These are phyloP conservation scores for Trichopus zeylanicus DNA, from an alignment of 116 monocot species.

Conservation along the genomic window DNA sequence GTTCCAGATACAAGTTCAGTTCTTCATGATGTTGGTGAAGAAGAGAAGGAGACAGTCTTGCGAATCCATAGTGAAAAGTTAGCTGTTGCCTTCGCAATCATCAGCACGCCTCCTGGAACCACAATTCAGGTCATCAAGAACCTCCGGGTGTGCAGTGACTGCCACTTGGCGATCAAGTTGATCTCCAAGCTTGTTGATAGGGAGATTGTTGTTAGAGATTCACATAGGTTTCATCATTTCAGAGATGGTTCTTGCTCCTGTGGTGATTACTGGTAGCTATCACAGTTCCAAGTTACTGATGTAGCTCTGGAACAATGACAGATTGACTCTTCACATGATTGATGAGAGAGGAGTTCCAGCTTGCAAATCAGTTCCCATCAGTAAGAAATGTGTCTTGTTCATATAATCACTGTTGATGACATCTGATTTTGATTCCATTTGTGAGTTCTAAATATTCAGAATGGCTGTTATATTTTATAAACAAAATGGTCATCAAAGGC, in stretches of 20 bases:
- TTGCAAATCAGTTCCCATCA: too few relatives aligned
- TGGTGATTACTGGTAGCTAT: slow-evolving; percentile 64
- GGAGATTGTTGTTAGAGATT: slow-evolving; percentile 78
- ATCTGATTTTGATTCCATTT: too few relatives aligned
- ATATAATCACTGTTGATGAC: too few relatives aligned
- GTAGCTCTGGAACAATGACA: neutral
- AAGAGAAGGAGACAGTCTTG: slow-evolving; percentile 69
- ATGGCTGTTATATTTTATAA: too few relatives aligned
- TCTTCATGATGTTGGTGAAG: slow-evolving; percentile 74
- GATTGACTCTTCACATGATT: neutral
- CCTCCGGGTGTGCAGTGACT: slow-evolving; percentile 72
- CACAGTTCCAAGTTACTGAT: too few relatives aligned
- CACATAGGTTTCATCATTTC: slow-evolving; percentile 77
- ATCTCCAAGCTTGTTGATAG: slow-evolving; percentile 49
- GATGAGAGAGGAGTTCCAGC: neutral
- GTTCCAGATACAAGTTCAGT: slow-evolving; percentile 71
- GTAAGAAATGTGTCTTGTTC: too few relatives aligned
- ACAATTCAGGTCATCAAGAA: slow-evolving; percentile 71
- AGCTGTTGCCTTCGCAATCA: slow-evolving; percentile 64
- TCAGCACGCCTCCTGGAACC: slow-evolving; percentile 50
- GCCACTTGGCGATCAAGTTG: slow-evolving; percentile 61
- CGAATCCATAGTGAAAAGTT: slow-evolving; percentile 81
- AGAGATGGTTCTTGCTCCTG: slow-evolving; percentile 65
- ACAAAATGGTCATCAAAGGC: too few relatives aligned
- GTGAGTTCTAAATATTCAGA: too few relatives aligned